These are phyloP conservation scores for Chimonanthus salicifolius DNA, from an alignment of 164 flowering plant genomes.

Conservation along the genomic window DNA sequence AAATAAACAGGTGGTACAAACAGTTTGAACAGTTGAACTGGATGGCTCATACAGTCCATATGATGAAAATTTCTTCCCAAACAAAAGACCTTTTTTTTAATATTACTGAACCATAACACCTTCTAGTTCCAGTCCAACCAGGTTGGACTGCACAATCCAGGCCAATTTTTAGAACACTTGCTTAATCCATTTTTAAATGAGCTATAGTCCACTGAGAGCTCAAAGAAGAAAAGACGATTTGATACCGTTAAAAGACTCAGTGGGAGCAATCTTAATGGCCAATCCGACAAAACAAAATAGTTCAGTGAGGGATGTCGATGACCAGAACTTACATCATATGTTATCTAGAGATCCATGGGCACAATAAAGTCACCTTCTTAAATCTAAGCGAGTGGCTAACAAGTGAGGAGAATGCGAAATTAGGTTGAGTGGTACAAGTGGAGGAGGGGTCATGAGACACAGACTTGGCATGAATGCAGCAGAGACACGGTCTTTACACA, in stretches of 20 bases:
- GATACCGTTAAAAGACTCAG: neutral
- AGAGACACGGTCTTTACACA: no score
- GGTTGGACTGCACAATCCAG: no score
- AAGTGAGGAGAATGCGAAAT: no score
- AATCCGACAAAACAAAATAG: neutral
- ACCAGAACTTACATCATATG: neutral
- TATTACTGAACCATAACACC: no score
- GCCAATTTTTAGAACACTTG: no score
- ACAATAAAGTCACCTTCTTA: neutral
- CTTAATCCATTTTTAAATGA: no score
- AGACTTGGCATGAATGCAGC: neutral
- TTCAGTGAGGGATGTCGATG: neutral
- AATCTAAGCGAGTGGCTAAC: neutral
- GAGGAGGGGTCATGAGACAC: neutral
- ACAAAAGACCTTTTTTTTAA: no score
- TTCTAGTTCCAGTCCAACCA: no score
- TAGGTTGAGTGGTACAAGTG: neutral
- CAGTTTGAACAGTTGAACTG: neutral
- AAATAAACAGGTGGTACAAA: neutral
- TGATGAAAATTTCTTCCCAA: no score
- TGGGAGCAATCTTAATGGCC: neutral
- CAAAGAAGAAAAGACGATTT: neutral
- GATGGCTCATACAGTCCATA: no score
- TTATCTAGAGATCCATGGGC: neutral
- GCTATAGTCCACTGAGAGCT: neutral